Evolutionary conservation across 2,329 filamentous ascomycete genomes (phyloP).

Genomic region (Claviceps pazoutovae): DNA sequence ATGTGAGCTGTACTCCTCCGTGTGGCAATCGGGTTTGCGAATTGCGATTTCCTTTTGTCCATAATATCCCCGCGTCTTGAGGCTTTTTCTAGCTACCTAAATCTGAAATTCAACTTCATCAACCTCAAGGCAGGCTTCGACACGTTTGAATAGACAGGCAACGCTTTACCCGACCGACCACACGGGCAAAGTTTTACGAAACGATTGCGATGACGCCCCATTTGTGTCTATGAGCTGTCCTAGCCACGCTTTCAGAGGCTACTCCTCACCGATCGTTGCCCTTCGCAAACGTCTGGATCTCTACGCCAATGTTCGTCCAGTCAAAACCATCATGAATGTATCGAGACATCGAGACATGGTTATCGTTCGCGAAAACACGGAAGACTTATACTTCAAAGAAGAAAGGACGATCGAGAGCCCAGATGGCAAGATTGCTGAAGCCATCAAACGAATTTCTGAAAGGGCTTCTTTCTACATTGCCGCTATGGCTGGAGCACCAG

Average conservation of each 20-base stretch:
- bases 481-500: conserved; percentile 80
- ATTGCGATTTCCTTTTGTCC: conserved; percentile 51
- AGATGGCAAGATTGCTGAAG: conserved; percentile 80
- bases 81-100: conserved; percentile 78
- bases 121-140: conserved; percentile 88
- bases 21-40: conserved; percentile 94
- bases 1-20: conserved; percentile 82
- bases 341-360: conserved; percentile 77
- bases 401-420: conserved; percentile 68
- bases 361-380: conserved; percentile 96
- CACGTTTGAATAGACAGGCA: conserved; percentile 80
- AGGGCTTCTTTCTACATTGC: conserved; percentile 76
- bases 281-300: conserved; percentile 89
- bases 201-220: conserved; percentile 87
- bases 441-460: conserved; percentile 92
- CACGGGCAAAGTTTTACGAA: conserved; percentile 77
- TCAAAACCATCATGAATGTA: conserved; percentile 64
- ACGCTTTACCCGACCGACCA: conserved; percentile 64
- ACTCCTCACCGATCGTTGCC: conserved; percentile 92
- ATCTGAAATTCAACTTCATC: conserved; percentile 86
- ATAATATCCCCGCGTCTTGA: conserved; percentile 74
- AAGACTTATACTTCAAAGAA: conserved; percentile 96
- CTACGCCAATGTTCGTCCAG: conserved; percentile 93
- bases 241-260: conserved; percentile 77
- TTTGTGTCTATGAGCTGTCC: conserved; percentile 95